Conservation (phyloP, 495 filamentous ascomycete species). For the Aspergillus olivimuriae region DNA sequence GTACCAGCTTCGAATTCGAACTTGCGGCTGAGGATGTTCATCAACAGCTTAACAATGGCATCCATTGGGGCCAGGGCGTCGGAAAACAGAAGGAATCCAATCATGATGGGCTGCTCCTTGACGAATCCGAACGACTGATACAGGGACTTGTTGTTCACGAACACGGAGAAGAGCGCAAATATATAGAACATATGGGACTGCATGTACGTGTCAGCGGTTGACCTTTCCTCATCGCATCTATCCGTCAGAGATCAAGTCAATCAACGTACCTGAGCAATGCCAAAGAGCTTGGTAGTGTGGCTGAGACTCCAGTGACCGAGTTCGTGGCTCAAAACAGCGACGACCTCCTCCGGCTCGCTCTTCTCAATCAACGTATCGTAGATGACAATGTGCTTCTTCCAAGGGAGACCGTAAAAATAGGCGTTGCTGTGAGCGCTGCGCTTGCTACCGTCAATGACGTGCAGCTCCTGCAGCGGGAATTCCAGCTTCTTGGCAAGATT, state of each 20-base stretch:
- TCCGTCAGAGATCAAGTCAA: no score
- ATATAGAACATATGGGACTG: constrained; percentile 90
- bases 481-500: constrained; percentile 74
- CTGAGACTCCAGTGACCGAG: constrained; percentile 94
- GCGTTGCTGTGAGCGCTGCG: constrained; percentile 95
- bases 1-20: constrained; percentile 94
- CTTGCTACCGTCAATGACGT: constrained; percentile 97
- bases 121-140: constrained; percentile 88
- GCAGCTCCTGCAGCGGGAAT: constrained; percentile 84
- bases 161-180: constrained; percentile 91
- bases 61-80: constrained; percentile 90
- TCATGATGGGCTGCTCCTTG: constrained; percentile 80
- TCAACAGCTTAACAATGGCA: constrained; percentile 80
- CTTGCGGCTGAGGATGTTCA: constrained; percentile 90
- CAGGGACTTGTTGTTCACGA: constrained; percentile 89
- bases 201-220: constrained; percentile 19
- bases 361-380: constrained; percentile 97
- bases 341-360: constrained; percentile 82
- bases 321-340: constrained; percentile 91
- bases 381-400: constrained; percentile 99
- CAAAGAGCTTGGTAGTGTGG: constrained; percentile 89
- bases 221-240: no score
- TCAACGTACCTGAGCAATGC: constrained; percentile 76
- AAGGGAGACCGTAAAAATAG: constrained; percentile 96
- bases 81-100: constrained; percentile 94